These are phyloP conservation scores for Neospermospora avenae DNA, from an alignment of 2,329 filamentous ascomycete species.

Conservation along the genomic window DNA sequence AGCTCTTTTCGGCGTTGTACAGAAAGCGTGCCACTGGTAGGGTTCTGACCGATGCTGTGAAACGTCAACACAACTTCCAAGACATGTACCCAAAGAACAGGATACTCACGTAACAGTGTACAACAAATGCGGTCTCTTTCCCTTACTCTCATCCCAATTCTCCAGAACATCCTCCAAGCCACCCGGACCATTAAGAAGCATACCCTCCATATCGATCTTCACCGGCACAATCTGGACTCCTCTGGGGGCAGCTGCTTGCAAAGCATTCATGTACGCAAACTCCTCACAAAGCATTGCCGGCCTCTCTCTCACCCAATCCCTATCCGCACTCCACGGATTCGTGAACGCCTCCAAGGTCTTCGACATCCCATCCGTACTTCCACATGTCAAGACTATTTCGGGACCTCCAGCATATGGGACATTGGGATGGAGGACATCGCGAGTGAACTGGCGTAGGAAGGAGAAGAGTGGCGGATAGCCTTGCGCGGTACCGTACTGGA, in stretches of 20 bases:
- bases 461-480: slow-evolving; percentile 77
- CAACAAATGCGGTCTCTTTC: slow-evolving; percentile 76
- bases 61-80: slow-evolving; percentile 16
- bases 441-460: slow-evolving; percentile 76
- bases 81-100: slow-evolving; percentile 2
- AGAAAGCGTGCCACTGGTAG: slow-evolving; percentile 73
- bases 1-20: slow-evolving; percentile 72
- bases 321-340: slow-evolving; percentile 69
- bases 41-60: slow-evolving; percentile 79
- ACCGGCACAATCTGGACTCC: slow-evolving; percentile 68
- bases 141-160: slow-evolving; percentile 75
- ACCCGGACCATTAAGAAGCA: slow-evolving; percentile 69
- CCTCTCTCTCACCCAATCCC: slow-evolving; percentile 64
- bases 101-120: slow-evolving; percentile 80
- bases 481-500: slow-evolving; percentile 83
- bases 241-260: slow-evolving; percentile 61
- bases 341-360: slow-evolving; percentile 75
- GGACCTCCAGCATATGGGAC: slow-evolving; percentile 74
- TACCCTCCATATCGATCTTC: slow-evolving; percentile 74
- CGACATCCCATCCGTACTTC: slow-evolving; percentile 79
- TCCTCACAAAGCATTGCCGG: slow-evolving; percentile 77
- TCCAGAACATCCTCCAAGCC: slow-evolving; percentile 74
- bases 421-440: slow-evolving; percentile 74
- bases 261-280: slow-evolving; percentile 76
- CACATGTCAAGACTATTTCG: slow-evolving; percentile 75